Evolutionary conservation across 1,139 yeast genomes (phyloP).

Genomic region (Debaryomyces sp.): DNA sequence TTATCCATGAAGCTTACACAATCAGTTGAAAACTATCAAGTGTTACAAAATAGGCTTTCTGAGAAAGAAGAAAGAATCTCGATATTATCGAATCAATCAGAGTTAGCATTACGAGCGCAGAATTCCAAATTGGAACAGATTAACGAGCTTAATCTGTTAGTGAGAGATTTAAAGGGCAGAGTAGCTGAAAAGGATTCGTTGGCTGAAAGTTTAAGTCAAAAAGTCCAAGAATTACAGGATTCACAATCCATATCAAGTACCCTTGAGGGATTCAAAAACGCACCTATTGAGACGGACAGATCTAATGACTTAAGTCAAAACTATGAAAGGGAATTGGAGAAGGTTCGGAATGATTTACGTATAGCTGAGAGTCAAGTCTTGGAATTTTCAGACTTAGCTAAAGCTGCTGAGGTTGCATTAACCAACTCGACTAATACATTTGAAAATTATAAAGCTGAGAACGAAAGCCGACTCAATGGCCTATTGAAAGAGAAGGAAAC

Average conservation of each 20-base stretch:
- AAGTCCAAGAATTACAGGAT: constrained; percentile 1
- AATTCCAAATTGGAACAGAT: constrained; percentile 68
- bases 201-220: constrained; percentile 26
- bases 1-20: constrained; percentile 51
- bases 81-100: constrained; percentile 52
- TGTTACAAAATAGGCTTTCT: constrained; percentile 51
- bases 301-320: background rate
- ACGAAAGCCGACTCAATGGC: constrained; percentile 23
- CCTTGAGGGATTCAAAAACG: constrained; percentile 4
- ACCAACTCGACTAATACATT: constrained; percentile 40
- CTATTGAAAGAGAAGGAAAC: constrained; percentile 26
- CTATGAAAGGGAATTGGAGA: constrained; percentile 30
- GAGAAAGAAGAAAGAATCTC: constrained; percentile 54
- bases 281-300: background rate
- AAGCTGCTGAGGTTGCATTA: constrained; percentile 46
- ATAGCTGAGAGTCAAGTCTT: constrained; percentile 42
- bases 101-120: constrained; percentile 61
- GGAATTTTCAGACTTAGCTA: constrained; percentile 42
- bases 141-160: constrained; percentile 47
- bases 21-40: constrained; percentile 56
- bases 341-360: constrained; percentile 38
- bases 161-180: constrained; percentile 44
- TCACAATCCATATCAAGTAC: background rate
- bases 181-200: constrained; percentile 33
- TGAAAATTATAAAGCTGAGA: constrained; percentile 34